These are phyloP conservation scores for Aureobasidium lini DNA, from an alignment of 2,329 filamentous ascomycete genomes.

Conservation along the genomic window DNA sequence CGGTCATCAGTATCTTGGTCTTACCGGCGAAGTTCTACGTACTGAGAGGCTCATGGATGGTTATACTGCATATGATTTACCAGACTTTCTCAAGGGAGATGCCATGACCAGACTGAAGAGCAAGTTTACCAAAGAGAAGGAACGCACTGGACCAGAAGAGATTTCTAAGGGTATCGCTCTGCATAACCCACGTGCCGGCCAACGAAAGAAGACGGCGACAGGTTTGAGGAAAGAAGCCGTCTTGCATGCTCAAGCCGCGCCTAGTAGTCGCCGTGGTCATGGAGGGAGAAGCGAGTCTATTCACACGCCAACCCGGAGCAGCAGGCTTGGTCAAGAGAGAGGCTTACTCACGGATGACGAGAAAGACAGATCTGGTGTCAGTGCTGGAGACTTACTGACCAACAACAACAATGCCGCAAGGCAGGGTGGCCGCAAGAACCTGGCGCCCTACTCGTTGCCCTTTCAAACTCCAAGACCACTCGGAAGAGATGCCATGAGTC, in stretches of 20 bases:
- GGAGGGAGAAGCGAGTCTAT: constrained; percentile 11
- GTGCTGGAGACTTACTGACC: constrained; percentile 63
- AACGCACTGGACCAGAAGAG: constrained; percentile 73
- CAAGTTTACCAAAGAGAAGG: constrained; percentile 73
- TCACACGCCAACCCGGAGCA: neutral
- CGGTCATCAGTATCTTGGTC: constrained; percentile 85
- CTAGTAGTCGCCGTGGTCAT: constrained; percentile 3
- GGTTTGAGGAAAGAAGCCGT: constrained; percentile 72
- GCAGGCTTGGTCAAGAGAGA: neutral
- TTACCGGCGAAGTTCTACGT: constrained; percentile 84
- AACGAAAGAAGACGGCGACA: constrained; percentile 64
- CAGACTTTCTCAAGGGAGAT: constrained; percentile 79
- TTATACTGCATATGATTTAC: constrained; percentile 84
- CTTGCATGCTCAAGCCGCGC: constrained; percentile 54
- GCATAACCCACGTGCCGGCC: constrained; percentile 66
- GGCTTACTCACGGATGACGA: constrained; percentile 10
- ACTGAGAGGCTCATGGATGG: constrained; percentile 92
- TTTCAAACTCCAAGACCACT: constrained; percentile 33
- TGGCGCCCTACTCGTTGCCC: constrained; percentile 42
- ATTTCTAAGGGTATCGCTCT: constrained; percentile 87
- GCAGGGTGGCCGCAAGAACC: constrained; percentile 44
- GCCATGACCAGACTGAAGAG: constrained; percentile 81
- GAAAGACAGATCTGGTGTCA: constrained; percentile 34
- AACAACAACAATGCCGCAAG: constrained; percentile 63
- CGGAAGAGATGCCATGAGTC: constrained; percentile 33